These are phyloP conservation scores for Candida oleophila DNA, from an alignment of 805 yeast genomes.

Conservation along the genomic window DNA sequence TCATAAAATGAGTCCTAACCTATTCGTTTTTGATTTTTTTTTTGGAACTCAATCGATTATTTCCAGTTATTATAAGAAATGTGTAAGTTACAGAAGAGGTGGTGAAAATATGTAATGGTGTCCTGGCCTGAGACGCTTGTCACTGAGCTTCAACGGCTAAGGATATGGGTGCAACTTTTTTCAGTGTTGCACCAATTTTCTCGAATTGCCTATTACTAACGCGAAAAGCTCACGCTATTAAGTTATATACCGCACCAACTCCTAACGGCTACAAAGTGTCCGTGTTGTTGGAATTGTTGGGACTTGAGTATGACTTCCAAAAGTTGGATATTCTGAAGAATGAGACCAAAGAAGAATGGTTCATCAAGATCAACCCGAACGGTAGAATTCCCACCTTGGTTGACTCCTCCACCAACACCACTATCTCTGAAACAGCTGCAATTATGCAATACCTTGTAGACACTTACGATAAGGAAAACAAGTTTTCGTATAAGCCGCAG, in stretches of 20 bases:
- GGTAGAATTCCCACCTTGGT: constrained; percentile 62
- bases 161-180: too few relatives aligned
- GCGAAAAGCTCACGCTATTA: too few relatives aligned
- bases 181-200: too few relatives aligned
- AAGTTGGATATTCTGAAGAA: constrained; percentile 39
- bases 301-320: constrained; percentile 40
- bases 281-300: constrained; percentile 40
- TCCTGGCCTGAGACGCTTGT: too few relatives aligned
- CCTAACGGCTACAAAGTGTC: constrained; percentile 48
- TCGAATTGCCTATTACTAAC: too few relatives aligned
- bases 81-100: too few relatives aligned
- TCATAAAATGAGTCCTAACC: too few relatives aligned
- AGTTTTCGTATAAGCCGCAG: constrained; percentile 38
- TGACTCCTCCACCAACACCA: constrained; percentile 41
- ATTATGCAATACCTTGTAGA: constrained; percentile 59
- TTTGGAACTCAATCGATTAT: too few relatives aligned
- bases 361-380: constrained; percentile 54
- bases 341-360: constrained; percentile 59
- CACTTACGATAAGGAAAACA: constrained; percentile 55
- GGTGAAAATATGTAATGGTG: too few relatives aligned
- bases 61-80: too few relatives aligned
- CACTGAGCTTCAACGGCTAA: too few relatives aligned
- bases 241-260: constrained; percentile 26
- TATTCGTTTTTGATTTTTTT: too few relatives aligned
- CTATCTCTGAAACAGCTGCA: constrained; percentile 61